Conservation (phyloP, 805 yeast genomes). For the Suhomyces faveliae region DNA sequence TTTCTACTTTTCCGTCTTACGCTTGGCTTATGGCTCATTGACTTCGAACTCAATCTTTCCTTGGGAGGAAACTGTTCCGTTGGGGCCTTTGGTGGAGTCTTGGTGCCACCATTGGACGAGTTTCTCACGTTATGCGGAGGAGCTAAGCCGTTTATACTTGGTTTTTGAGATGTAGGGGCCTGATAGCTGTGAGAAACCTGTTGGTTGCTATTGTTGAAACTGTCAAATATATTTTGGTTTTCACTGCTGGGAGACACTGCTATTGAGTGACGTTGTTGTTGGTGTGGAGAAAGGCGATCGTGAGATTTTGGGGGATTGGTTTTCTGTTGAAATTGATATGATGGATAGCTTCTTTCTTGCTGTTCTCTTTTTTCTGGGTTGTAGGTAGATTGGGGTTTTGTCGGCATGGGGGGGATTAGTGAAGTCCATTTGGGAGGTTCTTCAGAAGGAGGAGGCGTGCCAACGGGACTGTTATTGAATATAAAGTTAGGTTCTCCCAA, state of each 20-base stretch:
- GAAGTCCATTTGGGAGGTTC: constrained; percentile 12
- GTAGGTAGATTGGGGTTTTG: constrained; percentile 17
- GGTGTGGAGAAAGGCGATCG: not conserved
- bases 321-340: constrained; percentile 1
- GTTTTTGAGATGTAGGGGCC: not conserved
- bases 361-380: constrained; percentile 6
- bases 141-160: not conserved
- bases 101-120: not conserved
- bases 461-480: not conserved
- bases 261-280: constrained; percentile 27
- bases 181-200: not conserved
- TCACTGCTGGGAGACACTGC: constrained; percentile 23
- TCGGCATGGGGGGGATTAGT: constrained; percentile 36
- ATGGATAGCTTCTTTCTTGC: not conserved
- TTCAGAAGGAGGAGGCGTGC: not conserved
- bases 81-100: constrained; percentile 6
- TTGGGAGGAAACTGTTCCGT: constrained; percentile 7
- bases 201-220: constrained; percentile 3
- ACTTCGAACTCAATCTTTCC: not conserved
- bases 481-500: constrained; percentile 1
- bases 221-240: constrained; percentile 2
- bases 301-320: constrained; percentile 1
- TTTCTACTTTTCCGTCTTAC: constrained; percentile 23
- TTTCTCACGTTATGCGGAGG: constrained; percentile 1
- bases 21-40: constrained; percentile 10